Conservation (phyloP, 106 monocot genomes). For the Triglochin maritima region DNA sequence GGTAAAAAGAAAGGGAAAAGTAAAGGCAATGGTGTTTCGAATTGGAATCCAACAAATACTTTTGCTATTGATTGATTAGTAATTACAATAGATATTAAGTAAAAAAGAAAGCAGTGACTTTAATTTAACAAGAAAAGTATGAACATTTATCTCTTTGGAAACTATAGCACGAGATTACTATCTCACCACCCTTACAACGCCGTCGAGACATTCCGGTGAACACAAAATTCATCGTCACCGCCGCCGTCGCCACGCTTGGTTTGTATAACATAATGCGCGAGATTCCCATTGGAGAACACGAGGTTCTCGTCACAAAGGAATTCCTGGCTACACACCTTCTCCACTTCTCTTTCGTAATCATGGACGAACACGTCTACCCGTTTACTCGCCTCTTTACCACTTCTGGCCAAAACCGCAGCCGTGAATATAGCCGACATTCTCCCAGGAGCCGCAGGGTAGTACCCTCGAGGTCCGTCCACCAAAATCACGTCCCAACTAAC, state of each 20-base stretch:
- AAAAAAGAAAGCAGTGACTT: too few species aligned
- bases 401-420: constrained; percentile 69
- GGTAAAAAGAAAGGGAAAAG: too few species aligned
- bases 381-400: constrained; percentile 12
- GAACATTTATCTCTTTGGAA: too few species aligned
- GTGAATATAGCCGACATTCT: constrained; percentile 81
- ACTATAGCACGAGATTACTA: neutral
- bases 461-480: constrained; percentile 83
- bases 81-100: too few species aligned
- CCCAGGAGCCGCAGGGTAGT: constrained; percentile 48
- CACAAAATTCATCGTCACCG: neutral
- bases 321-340: constrained; percentile 56
- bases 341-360: constrained; percentile 65
- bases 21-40: too few species aligned
- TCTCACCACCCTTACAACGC: neutral
- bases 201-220: neutral
- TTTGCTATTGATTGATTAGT: too few species aligned
- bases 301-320: constrained; percentile 72
- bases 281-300: constrained; percentile 24
- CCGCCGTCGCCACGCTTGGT: neutral
- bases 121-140: too few species aligned
- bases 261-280: constrained; percentile 49
- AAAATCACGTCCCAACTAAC: constrained; percentile 81
- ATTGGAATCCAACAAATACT: too few species aligned
- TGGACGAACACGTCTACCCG: constrained; percentile 56